These are phyloP conservation scores for rapeseed (Brassica napus) DNA, from an alignment of 345 rosid genomes.

Conservation along the genomic window DNA sequence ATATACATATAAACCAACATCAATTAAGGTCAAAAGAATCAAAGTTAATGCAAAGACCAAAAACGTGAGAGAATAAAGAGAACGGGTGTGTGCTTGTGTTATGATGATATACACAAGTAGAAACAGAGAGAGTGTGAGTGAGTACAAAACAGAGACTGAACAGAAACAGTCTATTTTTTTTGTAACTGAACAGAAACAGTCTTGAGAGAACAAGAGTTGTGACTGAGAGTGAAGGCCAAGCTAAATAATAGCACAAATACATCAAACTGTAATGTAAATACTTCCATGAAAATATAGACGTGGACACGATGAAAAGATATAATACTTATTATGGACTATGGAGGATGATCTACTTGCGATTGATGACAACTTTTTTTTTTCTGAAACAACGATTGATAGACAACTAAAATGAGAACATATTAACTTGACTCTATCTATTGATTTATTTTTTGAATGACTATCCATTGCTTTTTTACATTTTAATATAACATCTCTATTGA, in stretches of 20 bases:
- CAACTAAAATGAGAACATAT: not conserved
- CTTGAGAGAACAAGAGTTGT: no score
- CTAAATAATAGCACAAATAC: not conserved
- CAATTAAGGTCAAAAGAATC: not conserved
- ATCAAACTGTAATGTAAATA: not conserved
- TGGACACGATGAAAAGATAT: not conserved
- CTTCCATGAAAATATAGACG: not conserved
- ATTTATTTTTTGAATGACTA: not conserved
- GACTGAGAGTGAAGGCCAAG: no score
- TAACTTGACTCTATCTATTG: not conserved
- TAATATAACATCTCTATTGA: not conserved
- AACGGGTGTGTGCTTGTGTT: no score
- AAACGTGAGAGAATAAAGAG: no score
- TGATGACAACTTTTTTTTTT: not conserved
- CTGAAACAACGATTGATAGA: not conserved
- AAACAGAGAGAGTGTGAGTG: no score
- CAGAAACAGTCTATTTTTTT: no score
- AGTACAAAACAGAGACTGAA: no score
- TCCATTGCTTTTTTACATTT: not conserved
- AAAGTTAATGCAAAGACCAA: not conserved
- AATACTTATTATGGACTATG: not conserved
- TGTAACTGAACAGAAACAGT: no score
- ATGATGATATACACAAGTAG: no score
- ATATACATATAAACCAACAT: not conserved
- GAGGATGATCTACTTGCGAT: not conserved